Percentiles rank a stretch among this genome's conserved stretches.
Evolutionary conservation across 208 protist genomes (phyloP).

Genomic region (Acanthamoeba healyi): DNA sequence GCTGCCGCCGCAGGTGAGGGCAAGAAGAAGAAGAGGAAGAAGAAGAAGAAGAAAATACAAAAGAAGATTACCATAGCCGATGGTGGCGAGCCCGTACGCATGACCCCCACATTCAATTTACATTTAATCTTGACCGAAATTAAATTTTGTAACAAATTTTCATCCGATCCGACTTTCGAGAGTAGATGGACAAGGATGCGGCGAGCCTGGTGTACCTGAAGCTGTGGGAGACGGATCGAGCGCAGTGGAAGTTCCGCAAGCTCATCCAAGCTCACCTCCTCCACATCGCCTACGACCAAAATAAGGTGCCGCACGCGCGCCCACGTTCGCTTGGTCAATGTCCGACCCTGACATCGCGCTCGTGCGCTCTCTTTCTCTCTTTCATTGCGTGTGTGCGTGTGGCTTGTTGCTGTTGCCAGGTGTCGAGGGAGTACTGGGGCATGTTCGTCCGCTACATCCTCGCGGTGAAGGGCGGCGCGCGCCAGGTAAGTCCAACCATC

Average conservation of each 20-base stretch:
- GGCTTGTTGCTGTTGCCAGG: not conserved
- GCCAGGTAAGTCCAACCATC: not conserved
- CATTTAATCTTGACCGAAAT: too few relatives aligned
- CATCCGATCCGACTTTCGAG: too few relatives aligned
- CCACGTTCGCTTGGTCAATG: not conserved
- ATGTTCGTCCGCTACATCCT: conserved; percentile 30
- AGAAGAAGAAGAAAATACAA: not conserved
- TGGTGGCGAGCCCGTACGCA: not conserved
- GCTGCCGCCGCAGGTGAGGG: not conserved
- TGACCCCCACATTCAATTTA: not conserved
- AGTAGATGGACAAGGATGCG: not conserved
- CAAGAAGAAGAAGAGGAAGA: not conserved
- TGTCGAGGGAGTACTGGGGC: conserved; percentile 26
- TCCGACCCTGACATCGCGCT: not conserved
- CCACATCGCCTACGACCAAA: conserved; percentile 4
- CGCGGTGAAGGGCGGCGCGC: not conserved
- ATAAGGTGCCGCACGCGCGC: not conserved
- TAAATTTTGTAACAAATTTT: too few relatives aligned
- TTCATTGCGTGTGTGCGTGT: too few relatives aligned
- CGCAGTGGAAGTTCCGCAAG: conserved; percentile 11
- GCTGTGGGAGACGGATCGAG: not conserved
- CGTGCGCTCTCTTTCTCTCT: too few relatives aligned
- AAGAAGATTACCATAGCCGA: not conserved
- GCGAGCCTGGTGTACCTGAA: not conserved
- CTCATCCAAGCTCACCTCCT: not conserved